Percentiles rank a stretch among this genome's conserved stretches.
Evolutionary conservation across 2,329 filamentous ascomycete species (phyloP).

Genomic region (Neonectria faginata): DNA sequence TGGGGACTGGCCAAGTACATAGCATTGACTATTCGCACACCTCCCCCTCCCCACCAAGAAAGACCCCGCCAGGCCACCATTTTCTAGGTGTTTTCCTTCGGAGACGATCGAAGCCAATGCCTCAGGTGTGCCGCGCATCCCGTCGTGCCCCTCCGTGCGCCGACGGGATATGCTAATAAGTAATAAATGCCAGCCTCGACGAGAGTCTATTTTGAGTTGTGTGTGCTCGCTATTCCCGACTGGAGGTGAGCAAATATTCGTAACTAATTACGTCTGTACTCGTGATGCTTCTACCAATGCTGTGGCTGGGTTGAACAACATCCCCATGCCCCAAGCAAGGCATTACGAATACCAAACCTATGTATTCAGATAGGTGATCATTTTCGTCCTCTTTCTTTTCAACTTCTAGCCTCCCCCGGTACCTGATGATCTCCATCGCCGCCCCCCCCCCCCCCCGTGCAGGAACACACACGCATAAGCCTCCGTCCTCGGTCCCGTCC

Average conservation of each 20-base stretch:
- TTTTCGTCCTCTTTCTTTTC: background rate
- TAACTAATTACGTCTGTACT: background rate
- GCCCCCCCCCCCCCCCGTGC: background rate
- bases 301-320: background rate
- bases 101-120: conserved; percentile 1
- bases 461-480: background rate
- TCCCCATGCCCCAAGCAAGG: too few species aligned
- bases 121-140: background rate
- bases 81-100: background rate
- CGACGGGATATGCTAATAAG: background rate
- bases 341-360: too few species aligned
- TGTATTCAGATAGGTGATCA: background rate
- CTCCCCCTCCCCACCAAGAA: background rate
- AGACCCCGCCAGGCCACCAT: conserved; percentile 1
- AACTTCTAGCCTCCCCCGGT: background rate
- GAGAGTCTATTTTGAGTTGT: background rate
- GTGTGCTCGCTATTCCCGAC: background rate
- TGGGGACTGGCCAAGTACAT: background rate
- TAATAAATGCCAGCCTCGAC: background rate
- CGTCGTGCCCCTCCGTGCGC: background rate
- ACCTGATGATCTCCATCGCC: background rate
- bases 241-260: too few species aligned
- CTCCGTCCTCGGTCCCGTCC: background rate
- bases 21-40: background rate
- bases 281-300: background rate